Base-by-base conservation (phyloP, 176 grass and related monocot species). In the Phoenix roebelenii region DNA sequence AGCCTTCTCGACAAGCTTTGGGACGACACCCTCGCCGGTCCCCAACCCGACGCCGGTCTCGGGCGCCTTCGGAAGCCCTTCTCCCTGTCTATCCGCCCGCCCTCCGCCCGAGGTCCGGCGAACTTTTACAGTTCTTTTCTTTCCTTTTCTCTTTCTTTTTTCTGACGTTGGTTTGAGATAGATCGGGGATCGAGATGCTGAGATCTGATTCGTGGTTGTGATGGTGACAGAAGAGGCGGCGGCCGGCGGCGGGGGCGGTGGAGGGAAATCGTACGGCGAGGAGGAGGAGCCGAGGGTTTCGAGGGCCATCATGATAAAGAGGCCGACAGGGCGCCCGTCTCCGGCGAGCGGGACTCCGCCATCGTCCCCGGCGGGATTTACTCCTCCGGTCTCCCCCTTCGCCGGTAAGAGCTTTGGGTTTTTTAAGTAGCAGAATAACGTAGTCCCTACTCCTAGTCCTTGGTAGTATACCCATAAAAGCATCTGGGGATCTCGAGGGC, bases 1-100 rank as follows among this genome's bases (percentile, higher is more conserved):
- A 26, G 66, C 18, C 66, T 69, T 23, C 66, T 69, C 53, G 66
- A 57, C 66, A 69, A 69, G 66, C 66, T 69, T 5, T 69, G 66
- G 66, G 66, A 69, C 66, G 66, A 69, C 18, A 69, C 66, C 53
- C 26, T 69, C 14, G 66, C 66, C 52, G 66, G 53, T 15, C 66
- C 53, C 29, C 66, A n/a, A 4, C 29, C 66, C 3, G 66, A 69
- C 1, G 39, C 53, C 28, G 28, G 53, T n/a, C 66, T 69, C 28
- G 66, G 66, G 2, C 53, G 66, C 52, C 66, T 69, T 18, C 66
- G 66, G 12, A 69, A 69, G 66, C 18, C 29, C 30, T 39, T 3
- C 53, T 69, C 66, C 66, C 48, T 69, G 0, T 44, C 35, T 44
- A 1, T 44, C 35, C 35, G 35, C 2, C 35, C 53, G 26, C n/a